Percentiles rank a stretch among this genome's conserved stretches.
Conservation (phyloP, 208 protist genomes). For the Strigomonas oncopelti region DNA sequence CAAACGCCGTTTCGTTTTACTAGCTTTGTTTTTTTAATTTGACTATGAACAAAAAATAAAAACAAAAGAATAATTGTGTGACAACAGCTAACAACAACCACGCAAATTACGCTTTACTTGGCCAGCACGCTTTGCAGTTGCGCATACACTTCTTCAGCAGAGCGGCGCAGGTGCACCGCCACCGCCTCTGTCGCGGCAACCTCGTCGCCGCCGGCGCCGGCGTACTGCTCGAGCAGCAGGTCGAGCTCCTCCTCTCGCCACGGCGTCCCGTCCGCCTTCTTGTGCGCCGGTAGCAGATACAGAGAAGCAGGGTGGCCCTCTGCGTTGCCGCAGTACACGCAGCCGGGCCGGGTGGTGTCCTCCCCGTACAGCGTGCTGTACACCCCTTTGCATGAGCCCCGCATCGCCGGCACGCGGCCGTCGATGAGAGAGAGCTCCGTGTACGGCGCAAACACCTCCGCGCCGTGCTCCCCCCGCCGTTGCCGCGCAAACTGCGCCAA, state of each 20-base stretch:
- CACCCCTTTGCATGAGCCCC: slow-evolving; percentile 74
- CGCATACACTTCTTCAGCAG: neutral
- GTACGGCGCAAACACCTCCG: slow-evolving; percentile 33
- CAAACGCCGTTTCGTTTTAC: neutral
- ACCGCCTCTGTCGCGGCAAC: slow-evolving; percentile 63
- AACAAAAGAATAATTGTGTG: slow-evolving; percentile 18
- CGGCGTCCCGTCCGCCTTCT: neutral
- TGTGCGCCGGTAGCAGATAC: neutral
- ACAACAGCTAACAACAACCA: slow-evolving; percentile 3
- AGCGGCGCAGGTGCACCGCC: slow-evolving; percentile 19
- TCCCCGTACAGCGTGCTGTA: slow-evolving; percentile 49
- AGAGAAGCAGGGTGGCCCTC: slow-evolving; percentile 52
- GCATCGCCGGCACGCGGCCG: slow-evolving; percentile 52
- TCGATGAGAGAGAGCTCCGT: slow-evolving; percentile 48
- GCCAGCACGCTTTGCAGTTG: neutral
- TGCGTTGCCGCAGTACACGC: slow-evolving; percentile 50
- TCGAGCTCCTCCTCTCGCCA: slow-evolving; percentile 53
- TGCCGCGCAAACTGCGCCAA: slow-evolving; percentile 16
- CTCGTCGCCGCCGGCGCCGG: slow-evolving; percentile 48
- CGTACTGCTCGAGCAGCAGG: slow-evolving; percentile 45
- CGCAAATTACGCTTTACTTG: neutral
- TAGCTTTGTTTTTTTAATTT: slow-evolving; percentile 3
- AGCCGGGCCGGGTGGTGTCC: slow-evolving; percentile 26
- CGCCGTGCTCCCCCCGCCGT: neutral
- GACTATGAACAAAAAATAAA: slow-evolving; percentile 12